Conservation (phyloP, 2,329 filamentous ascomycete species). For the Stagonosporopsis rhizophila region DNA sequence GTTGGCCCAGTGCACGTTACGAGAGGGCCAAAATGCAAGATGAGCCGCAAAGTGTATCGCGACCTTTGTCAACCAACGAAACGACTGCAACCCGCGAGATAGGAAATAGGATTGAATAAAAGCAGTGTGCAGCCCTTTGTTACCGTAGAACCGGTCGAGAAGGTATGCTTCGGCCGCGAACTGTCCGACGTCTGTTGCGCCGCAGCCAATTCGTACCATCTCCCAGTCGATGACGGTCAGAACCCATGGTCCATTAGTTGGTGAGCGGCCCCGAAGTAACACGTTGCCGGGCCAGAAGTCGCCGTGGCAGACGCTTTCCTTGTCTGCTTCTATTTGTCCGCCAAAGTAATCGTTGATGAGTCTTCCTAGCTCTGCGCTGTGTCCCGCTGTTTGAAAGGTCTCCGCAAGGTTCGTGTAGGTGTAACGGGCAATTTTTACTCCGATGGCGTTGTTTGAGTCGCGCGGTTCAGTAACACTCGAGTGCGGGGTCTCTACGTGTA, state of each 20-base stretch:
- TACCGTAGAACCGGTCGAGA: conserved; percentile 44
- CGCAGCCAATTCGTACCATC: conserved; percentile 41
- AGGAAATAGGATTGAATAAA: conserved; percentile 40
- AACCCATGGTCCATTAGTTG: neutral
- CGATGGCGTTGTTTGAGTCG: conserved; percentile 30
- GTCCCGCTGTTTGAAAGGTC: conserved; percentile 19
- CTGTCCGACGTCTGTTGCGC: conserved; percentile 49
- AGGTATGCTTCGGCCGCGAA: conserved; percentile 49
- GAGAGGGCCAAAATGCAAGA: conserved; percentile 45
- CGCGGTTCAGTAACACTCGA: neutral
- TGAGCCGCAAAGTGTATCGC: conserved; percentile 48
- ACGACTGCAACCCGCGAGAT: conserved; percentile 15
- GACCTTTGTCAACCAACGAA: conserved; percentile 30
- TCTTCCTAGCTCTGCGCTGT: conserved; percentile 23
- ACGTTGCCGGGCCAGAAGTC: conserved; percentile 52
- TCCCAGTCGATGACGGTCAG: conserved; percentile 50
- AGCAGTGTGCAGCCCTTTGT: conserved; percentile 31
- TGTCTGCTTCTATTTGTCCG: conserved; percentile 32
- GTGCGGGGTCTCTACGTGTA: conserved; percentile 35
- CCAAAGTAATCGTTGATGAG: conserved; percentile 29
- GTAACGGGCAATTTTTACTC: conserved; percentile 37
- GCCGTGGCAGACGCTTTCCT: conserved; percentile 48
- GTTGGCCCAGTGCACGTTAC: conserved; percentile 37
- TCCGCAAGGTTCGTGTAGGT: conserved; percentile 38
- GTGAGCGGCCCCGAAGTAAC: conserved; percentile 25